Evolutionary conservation across 139 green algal species (phyloP).

Genomic region (Tetraselmis chui): DNA sequence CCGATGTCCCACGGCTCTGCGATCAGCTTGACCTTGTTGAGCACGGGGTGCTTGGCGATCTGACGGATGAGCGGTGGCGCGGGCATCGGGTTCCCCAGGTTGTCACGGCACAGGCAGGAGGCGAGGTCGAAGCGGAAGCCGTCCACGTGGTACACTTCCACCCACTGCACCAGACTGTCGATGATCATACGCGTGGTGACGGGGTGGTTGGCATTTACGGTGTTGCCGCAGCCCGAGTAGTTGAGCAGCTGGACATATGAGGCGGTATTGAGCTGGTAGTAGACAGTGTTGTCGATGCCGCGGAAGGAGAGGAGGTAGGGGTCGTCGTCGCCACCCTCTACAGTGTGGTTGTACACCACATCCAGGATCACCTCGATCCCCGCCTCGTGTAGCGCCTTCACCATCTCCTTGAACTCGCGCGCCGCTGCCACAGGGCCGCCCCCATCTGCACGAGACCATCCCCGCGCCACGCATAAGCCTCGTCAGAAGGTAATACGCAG

Average conservation of each 20-base stretch:
- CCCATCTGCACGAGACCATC: slow-evolving; percentile 20
- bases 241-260: slow-evolving; percentile 73
- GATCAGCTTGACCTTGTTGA: slow-evolving; percentile 80
- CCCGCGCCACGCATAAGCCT: no score
- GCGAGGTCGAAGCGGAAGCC: slow-evolving; percentile 96
- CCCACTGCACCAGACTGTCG: slow-evolving; percentile 67
- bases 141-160: slow-evolving; percentile 87
- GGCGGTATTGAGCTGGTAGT: slow-evolving; percentile 65
- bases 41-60: slow-evolving; percentile 73
- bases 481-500: no score
- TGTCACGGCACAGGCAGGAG: slow-evolving; percentile 75
- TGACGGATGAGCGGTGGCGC: slow-evolving; percentile 76
- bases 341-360: slow-evolving; percentile 95
- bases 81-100: slow-evolving; percentile 55
- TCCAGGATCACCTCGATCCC: slow-evolving; percentile 89
- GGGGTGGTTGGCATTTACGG: slow-evolving; percentile 80
- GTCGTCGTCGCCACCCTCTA: slow-evolving; percentile 70
- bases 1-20: slow-evolving; percentile 89
- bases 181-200: slow-evolving; percentile 69
- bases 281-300: slow-evolving; percentile 72
- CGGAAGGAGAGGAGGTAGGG: slow-evolving; percentile 65
- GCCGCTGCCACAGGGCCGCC: slow-evolving; percentile 50
- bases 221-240: slow-evolving; percentile 86
- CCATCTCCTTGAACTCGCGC: slow-evolving; percentile 87
- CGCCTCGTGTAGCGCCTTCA: slow-evolving; percentile 58